These are phyloP conservation scores for Royoungia palumana DNA, from an alignment of 768 basidiomycete species.

Conservation along the genomic window DNA sequence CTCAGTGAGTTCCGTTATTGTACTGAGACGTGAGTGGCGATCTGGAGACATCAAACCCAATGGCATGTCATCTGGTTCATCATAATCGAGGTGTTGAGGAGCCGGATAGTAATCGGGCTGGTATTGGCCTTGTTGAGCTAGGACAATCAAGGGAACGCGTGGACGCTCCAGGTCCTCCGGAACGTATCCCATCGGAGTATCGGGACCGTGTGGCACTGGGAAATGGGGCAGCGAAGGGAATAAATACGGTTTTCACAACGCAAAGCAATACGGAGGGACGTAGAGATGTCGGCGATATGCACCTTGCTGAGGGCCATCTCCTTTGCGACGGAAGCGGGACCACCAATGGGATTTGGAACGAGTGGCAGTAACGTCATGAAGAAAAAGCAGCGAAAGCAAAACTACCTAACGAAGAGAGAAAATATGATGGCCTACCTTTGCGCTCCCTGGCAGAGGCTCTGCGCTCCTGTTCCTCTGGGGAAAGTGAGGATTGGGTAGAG, in stretches of 20 bases:
- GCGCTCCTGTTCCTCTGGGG: conserved; percentile 65
- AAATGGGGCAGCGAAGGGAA: conserved; percentile 15
- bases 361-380: conserved; percentile 28
- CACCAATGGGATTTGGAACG: conserved; percentile 34
- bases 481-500: background rate
- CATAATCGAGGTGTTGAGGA: conserved; percentile 21
- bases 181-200: conserved; percentile 21
- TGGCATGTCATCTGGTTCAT: conserved; percentile 30
- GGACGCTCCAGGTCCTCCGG: conserved; percentile 37
- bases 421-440: conserved; percentile 69
- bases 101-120: conserved; percentile 29
- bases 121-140: conserved; percentile 52
- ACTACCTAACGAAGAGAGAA: conserved; percentile 30
- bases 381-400: conserved; percentile 33
- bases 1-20: conserved; percentile 68
- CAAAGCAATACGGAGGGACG: conserved; percentile 28
- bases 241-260: conserved; percentile 18
- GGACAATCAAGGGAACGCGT: conserved; percentile 57
- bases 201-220: conserved; percentile 18
- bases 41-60: conserved; percentile 32
- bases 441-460: conserved; percentile 64
- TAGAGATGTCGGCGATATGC: conserved; percentile 38
- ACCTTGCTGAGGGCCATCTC: conserved; percentile 52
- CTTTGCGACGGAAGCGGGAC: conserved; percentile 34
- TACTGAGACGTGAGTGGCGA: conserved; percentile 46